Evolutionary conservation across 2,329 filamentous ascomycete genomes (phyloP).

Genomic region (Trichothecium roseum): DNA sequence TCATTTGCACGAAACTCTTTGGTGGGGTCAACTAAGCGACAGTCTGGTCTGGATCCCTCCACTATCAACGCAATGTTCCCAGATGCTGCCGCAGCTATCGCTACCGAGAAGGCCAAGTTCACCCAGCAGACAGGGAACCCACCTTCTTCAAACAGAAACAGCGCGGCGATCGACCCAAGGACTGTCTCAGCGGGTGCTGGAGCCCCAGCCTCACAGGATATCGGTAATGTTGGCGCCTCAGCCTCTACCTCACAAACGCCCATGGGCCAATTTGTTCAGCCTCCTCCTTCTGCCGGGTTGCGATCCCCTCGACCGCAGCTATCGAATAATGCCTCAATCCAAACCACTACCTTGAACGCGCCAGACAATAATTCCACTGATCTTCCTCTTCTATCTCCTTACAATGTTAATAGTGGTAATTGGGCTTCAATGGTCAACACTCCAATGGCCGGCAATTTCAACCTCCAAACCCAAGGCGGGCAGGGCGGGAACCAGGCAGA

Average conservation of each 20-base stretch:
- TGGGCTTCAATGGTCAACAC: conserved; percentile 99
- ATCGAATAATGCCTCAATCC: conserved; percentile 58
- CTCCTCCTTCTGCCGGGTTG: conserved; percentile 60
- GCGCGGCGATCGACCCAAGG: conserved; percentile 66
- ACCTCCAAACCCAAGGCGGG: conserved; percentile 25
- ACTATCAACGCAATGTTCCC: conserved; percentile 99
- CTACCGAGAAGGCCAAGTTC: conserved; percentile 95
- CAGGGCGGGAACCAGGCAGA: conserved; percentile 65
- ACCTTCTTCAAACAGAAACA: conserved; percentile 88
- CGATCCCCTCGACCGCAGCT: conserved; percentile 71
- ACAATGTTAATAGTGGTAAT: conserved; percentile 69
- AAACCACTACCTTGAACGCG: conserved; percentile 71
- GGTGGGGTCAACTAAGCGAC: conserved; percentile 68
- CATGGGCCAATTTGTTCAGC: conserved; percentile 94
- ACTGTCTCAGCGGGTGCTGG: conserved; percentile 64
- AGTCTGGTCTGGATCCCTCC: conserved; percentile 84
- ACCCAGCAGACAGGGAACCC: conserved; percentile 88
- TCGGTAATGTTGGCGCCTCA: conserved; percentile 15
- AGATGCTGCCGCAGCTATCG: conserved; percentile 95
- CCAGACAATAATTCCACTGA: conserved; percentile 57
- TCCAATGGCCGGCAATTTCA: conserved; percentile 85
- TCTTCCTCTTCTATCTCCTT: conserved; percentile 79
- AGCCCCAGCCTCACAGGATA: conserved; percentile 49
- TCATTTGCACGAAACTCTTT: conserved; percentile 74
- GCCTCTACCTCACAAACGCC: conserved; percentile 52